phyloP scores from a whole-genome alignment of 179 eudicot species.

The Beta macrorhiza region DNA sequence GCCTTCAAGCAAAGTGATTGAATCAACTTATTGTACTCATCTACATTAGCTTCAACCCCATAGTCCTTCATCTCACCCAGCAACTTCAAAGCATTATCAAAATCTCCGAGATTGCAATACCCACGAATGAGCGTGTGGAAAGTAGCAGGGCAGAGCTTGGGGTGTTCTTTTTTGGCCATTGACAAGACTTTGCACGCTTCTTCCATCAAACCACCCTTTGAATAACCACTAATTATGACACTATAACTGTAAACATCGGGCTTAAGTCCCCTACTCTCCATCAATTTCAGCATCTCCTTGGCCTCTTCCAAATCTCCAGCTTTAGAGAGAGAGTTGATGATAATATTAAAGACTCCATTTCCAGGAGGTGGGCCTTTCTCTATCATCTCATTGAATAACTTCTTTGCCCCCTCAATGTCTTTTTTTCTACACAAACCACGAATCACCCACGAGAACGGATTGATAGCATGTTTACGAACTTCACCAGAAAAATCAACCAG shows the following conservation, averaged over 20 bases:
- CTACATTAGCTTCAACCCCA: constrained; percentile 67
- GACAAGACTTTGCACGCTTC: constrained; percentile 64
- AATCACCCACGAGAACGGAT: constrained; percentile 57
- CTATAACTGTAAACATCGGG: constrained; percentile 84
- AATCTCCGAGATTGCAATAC: constrained; percentile 74
- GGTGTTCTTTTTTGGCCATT: constrained; percentile 68
- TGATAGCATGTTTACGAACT: constrained; percentile 49
- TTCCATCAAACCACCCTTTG: constrained; percentile 70
- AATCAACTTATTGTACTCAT: constrained; percentile 80
- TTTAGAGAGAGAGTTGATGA: constrained; percentile 63
- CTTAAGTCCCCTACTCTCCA: constrained; percentile 78
- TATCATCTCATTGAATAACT: constrained; percentile 65
- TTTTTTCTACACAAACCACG: constrained; percentile 64
- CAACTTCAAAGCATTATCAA: constrained; percentile 67
- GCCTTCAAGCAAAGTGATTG: constrained; percentile 86
- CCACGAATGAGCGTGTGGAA: constrained; percentile 81
- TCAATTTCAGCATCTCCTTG: constrained; percentile 44
- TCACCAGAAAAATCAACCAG: constrained; percentile 55
- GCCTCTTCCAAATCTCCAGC: constrained; percentile 73
- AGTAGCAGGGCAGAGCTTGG: constrained; percentile 57
- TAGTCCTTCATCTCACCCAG: constrained; percentile 63
- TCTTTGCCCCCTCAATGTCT: constrained; percentile 59
- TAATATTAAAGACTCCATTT: constrained; percentile 58
- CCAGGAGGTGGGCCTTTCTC: constrained; percentile 90
- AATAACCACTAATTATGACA: constrained; percentile 80